Percentiles rank a stretch among this genome's conserved stretches.
These are phyloP conservation scores for Leishmania tropica DNA, from an alignment of 208 protist species.

Conservation along the genomic window DNA sequence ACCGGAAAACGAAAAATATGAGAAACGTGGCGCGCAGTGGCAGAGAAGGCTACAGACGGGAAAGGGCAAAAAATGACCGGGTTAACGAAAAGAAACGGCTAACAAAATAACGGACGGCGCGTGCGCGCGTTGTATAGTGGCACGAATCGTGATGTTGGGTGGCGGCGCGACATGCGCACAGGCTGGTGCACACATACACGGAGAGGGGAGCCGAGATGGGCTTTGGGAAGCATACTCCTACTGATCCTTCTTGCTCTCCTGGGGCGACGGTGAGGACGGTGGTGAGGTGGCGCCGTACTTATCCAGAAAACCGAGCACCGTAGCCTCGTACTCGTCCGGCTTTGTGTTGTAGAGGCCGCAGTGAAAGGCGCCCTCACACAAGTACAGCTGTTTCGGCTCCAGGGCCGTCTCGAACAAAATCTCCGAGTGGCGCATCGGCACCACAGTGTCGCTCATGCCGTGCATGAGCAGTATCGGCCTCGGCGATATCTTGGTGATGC, in stretches of 20 bases:
- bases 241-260: slow-evolving; percentile 16
- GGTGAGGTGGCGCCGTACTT: slow-evolving; percentile 32
- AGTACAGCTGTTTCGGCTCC: slow-evolving; percentile 89
- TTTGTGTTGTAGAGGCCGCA: slow-evolving; percentile 90
- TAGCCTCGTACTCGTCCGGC: slow-evolving; percentile 77
- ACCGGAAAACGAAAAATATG: too few relatives aligned
- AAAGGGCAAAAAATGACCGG: too few relatives aligned
- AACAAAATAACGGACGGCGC: background rate
- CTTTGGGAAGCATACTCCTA: background rate
- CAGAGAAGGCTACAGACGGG: too few relatives aligned
- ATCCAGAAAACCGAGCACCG: slow-evolving; percentile 64
- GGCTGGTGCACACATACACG: background rate
- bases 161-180: background rate
- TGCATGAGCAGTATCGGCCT: slow-evolving; percentile 91
- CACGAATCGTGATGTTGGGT: background rate
- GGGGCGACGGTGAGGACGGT: background rate
- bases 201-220: background rate
- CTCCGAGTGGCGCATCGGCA: slow-evolving; percentile 83
- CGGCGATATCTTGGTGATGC: slow-evolving; percentile 74
- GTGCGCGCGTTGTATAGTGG: background rate
- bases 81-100: too few relatives aligned
- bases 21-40: too few relatives aligned
- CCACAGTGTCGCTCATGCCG: slow-evolving; percentile 85
- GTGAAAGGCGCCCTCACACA: slow-evolving; percentile 86
- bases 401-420: slow-evolving; percentile 74